Percentiles rank a stretch among this genome's conserved stretches.
Evolutionary conservation across 495 filamentous ascomycete species (phyloP).

Genomic region (Trichocladium uniseriatum): DNA sequence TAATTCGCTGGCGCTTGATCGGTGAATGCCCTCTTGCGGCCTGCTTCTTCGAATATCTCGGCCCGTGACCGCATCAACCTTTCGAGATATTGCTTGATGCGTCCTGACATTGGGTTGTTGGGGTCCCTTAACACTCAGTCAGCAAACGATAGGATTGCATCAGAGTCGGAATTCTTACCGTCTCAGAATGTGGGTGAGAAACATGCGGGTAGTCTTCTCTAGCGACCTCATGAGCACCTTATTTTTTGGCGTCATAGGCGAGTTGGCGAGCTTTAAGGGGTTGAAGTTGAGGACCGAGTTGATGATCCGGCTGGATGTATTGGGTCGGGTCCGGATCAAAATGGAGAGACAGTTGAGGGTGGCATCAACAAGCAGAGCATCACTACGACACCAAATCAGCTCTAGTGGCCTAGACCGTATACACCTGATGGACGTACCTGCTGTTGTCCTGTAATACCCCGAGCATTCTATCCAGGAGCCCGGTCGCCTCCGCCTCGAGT

Average conservation of each 20-base stretch:
- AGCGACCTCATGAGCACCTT: constrained; percentile 83
- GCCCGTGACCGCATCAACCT: constrained; percentile 61
- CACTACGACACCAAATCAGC: constrained; percentile 42
- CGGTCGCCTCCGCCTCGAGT: constrained; percentile 84
- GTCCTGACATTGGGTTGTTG: constrained; percentile 52
- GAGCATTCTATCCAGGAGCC: constrained; percentile 83
- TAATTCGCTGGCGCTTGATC: constrained; percentile 54
- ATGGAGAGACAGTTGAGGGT: constrained; percentile 79
- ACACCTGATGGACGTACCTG: constrained; percentile 45
- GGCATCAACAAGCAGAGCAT: constrained; percentile 82
- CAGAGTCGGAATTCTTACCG: constrained; percentile 40
- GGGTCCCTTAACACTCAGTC: constrained; percentile 48
- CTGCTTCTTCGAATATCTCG: constrained; percentile 67
- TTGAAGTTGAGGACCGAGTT: constrained; percentile 84
- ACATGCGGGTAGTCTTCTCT: constrained; percentile 77
- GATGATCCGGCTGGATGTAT: constrained; percentile 74
- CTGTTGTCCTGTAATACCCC: constrained; percentile 74
- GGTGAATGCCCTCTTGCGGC: constrained; percentile 64
- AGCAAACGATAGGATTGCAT: constrained; percentile 6
- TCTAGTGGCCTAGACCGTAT: not conserved
- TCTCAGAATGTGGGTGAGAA: constrained; percentile 72
- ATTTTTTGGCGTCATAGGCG: constrained; percentile 64
- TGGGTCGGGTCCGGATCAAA: constrained; percentile 69
- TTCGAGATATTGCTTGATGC: constrained; percentile 76
- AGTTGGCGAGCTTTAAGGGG: constrained; percentile 66